A percentile compares a stretch with the other conserved stretches of the same genome.
These are phyloP conservation scores for Tricholoma saponaceum DNA, from an alignment of 768 basidiomycete genomes.

Conservation along the genomic window DNA sequence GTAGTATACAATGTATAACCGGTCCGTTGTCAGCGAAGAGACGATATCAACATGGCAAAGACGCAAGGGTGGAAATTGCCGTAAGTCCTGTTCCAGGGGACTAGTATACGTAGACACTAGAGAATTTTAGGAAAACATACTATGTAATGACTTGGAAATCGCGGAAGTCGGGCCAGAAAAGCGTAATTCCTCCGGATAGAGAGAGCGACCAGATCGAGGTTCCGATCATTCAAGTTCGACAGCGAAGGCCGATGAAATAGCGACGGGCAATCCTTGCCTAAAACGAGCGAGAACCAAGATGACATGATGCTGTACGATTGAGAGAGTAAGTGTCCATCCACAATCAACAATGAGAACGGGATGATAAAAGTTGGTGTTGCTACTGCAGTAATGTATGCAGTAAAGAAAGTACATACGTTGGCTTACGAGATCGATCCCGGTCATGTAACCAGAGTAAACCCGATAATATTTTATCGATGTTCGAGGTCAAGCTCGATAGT, in stretches of 20 bases:
- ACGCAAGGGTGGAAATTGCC: neutral
- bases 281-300: neutral
- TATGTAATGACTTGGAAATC: neutral
- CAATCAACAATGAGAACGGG: neutral
- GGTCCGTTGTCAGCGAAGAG: neutral
- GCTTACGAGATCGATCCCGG: neutral
- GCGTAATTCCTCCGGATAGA: neutral
- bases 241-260: neutral
- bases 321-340: neutral
- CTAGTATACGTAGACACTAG: neutral
- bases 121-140: neutral
- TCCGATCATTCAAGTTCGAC: neutral
- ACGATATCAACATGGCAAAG: neutral
- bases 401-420: neutral
- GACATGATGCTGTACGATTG: neutral
- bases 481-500: neutral
- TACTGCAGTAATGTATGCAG: neutral
- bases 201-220: neutral
- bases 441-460: neutral
- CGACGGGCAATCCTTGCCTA: neutral
- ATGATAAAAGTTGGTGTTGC: neutral
- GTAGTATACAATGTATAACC: neutral
- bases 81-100: neutral
- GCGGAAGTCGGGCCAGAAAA: neutral
- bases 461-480: neutral